phyloP scores from a whole-genome alignment of 1,139 yeast species.

The Taphrina sp. region DNA sequence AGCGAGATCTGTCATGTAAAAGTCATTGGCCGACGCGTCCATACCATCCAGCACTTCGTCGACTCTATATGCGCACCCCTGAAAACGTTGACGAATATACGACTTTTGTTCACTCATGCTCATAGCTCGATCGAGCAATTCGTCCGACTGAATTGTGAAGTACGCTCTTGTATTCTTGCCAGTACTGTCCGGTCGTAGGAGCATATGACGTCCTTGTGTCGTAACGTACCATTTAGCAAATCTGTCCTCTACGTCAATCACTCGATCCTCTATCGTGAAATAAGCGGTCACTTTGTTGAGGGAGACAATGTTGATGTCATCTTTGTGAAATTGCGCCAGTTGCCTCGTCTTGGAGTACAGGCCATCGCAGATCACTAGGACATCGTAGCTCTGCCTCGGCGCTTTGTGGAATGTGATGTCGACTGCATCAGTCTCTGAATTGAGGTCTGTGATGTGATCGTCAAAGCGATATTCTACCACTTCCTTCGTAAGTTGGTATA shows the following conservation, averaged over 20 bases:
- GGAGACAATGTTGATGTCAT: not conserved
- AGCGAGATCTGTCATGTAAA: conserved; percentile 8
- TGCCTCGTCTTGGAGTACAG: conserved; percentile 6
- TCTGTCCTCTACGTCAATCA: conserved; percentile 5
- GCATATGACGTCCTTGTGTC: not conserved
- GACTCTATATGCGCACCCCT: not conserved
- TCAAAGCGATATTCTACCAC: conserved; percentile 8
- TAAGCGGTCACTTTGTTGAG: conserved; percentile 3
- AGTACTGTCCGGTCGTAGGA: conserved; percentile 6
- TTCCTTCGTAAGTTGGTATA: conserved; percentile 1
- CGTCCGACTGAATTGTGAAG: not conserved
- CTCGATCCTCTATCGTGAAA: conserved; percentile 11
- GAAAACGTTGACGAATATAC: not conserved
- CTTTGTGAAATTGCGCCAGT: not conserved
- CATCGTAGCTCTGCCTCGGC: not conserved
- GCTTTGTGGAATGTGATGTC: not conserved
- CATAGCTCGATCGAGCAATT: not conserved
- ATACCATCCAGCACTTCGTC: conserved; percentile 7
- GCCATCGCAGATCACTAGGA: conserved; percentile 10
- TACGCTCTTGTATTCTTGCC: conserved; percentile 9
- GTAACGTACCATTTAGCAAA: conserved; percentile 9
- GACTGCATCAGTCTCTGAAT: conserved; percentile 3
- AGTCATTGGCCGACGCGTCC: conserved; percentile 3
- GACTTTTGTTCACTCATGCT: not conserved
- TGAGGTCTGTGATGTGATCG: not conserved